These are phyloP conservation scores for Aspergillus amoenus DNA, from an alignment of 2,329 filamentous ascomycete species.

Conservation along the genomic window DNA sequence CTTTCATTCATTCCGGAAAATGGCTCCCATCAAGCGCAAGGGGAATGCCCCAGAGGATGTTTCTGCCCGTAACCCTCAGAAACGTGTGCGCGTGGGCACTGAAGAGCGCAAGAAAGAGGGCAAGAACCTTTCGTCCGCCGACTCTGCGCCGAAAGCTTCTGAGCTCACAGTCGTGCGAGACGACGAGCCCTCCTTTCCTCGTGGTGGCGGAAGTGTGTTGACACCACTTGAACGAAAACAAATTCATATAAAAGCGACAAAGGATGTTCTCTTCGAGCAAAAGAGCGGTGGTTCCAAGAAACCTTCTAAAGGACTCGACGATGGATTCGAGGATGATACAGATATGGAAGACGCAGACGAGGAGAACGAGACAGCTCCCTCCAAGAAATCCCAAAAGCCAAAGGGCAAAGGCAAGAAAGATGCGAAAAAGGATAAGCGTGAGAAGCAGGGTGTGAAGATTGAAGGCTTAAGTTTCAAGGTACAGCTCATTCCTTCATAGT, in stretches of 20 bases:
- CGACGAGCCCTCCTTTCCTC: slow-evolving; percentile 87
- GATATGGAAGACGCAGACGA: slow-evolving; percentile 49
- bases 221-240: slow-evolving; percentile 95
- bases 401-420: slow-evolving; percentile 50
- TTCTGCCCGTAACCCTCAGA: slow-evolving; percentile 37
- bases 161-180: slow-evolving; percentile 56
- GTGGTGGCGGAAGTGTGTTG: slow-evolving; percentile 85
- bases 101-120: slow-evolving; percentile 35
- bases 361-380: slow-evolving; percentile 32
- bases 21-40: slow-evolving; percentile 50
- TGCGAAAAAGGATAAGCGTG: slow-evolving; percentile 49
- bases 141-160: slow-evolving; percentile 29
- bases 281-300: slow-evolving; percentile 54
- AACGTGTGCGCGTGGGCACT: slow-evolving; percentile 41
- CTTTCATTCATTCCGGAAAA: slow-evolving; percentile 28
- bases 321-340: slow-evolving; percentile 52
- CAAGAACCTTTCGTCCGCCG: slow-evolving; percentile 23
- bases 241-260: slow-evolving; percentile 88
- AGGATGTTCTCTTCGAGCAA: slow-evolving; percentile 88
- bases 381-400: slow-evolving; percentile 41
- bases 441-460: slow-evolving; percentile 64
- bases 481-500: slow-evolving; percentile 27
- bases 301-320: slow-evolving; percentile 47
- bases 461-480: slow-evolving; percentile 90
- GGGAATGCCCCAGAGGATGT: slow-evolving; percentile 39